Evolutionary conservation across 1,284 basidiomycete species (phyloP).

Genomic region (Cutaneotrichosporon cavernicola): DNA sequence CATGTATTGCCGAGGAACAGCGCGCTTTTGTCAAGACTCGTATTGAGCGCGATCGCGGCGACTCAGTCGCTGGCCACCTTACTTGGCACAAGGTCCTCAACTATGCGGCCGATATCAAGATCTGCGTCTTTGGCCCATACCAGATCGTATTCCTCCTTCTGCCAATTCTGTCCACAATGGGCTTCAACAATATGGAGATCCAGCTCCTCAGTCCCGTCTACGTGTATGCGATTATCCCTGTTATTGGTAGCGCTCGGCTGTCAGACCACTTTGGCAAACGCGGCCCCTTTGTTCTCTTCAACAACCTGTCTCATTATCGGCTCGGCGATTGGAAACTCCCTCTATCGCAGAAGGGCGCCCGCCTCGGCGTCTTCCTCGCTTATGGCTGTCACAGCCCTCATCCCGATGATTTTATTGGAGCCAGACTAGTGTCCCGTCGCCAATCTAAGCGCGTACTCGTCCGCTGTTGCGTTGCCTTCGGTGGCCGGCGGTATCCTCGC

Average conservation of each 20-base stretch:
- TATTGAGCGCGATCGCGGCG: conserved; percentile 34
- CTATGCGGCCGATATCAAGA: conserved; percentile 52
- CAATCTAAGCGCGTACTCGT: conserved; percentile 51
- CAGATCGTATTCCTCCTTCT: conserved; percentile 52
- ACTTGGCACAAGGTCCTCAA: conserved; percentile 43
- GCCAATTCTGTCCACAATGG: conserved; percentile 50
- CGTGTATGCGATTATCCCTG: conserved; percentile 46
- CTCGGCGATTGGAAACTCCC: conserved; percentile 11
- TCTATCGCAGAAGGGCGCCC: conserved; percentile 10
- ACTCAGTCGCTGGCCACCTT: conserved; percentile 51
- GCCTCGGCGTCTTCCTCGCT: conserved; percentile 48
- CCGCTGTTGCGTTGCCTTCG: conserved; percentile 51
- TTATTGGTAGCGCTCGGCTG: conserved; percentile 42
- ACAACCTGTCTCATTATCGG: conserved; percentile 14
- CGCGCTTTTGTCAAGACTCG: conserved; percentile 15
- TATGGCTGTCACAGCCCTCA: conserved; percentile 44
- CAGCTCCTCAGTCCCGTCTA: conserved; percentile 53
- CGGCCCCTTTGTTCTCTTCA: conserved; percentile 8
- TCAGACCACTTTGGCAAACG: conserved; percentile 42
- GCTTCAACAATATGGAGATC: conserved; percentile 42
- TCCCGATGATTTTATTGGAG: conserved; percentile 45
- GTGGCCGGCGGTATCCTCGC: conserved; percentile 54
- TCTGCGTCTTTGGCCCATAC: conserved; percentile 49
- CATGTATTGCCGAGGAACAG: conserved; percentile 18
- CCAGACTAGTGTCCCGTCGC: conserved; percentile 51